Evolutionary conservation across 208 protist genomes (phyloP).

Genomic region (Crithidia acanthocephali): DNA sequence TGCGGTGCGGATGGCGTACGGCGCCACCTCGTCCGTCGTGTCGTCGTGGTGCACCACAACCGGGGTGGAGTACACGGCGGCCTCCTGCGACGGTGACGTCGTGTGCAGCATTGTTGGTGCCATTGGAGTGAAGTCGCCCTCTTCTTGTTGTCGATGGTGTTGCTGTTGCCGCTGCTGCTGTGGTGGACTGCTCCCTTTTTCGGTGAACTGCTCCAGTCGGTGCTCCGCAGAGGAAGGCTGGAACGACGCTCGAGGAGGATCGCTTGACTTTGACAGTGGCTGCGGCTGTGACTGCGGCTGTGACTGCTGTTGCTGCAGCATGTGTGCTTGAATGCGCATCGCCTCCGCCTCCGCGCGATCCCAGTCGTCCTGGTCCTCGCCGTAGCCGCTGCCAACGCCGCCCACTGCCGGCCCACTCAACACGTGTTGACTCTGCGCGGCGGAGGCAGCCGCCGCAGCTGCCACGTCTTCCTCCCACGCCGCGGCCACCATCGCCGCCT

Average conservation of each 20-base stretch:
- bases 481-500: conserved; percentile 7
- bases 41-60: neutral
- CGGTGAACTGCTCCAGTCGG: neutral
- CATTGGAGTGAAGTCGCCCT: neutral
- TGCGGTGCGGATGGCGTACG: conserved; percentile 12
- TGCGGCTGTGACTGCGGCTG: conserved; percentile 5
- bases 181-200: neutral
- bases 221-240: neutral
- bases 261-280: too few species aligned
- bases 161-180: too few species aligned
- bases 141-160: neutral
- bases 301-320: conserved; percentile 4
- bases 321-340: neutral
- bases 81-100: neutral
- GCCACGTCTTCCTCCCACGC: conserved; percentile 15
- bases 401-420: neutral
- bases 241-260: neutral
- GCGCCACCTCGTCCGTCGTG: neutral
- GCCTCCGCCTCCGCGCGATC: conserved; percentile 8
- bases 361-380: conserved; percentile 9
- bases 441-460: neutral
- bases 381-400: neutral
- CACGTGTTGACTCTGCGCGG: neutral
- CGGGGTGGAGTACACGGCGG: neutral
- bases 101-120: conserved; percentile 1